Conservation (phyloP, 2,329 filamentous ascomycete genomes). For the Aspergillus candidus region DNA sequence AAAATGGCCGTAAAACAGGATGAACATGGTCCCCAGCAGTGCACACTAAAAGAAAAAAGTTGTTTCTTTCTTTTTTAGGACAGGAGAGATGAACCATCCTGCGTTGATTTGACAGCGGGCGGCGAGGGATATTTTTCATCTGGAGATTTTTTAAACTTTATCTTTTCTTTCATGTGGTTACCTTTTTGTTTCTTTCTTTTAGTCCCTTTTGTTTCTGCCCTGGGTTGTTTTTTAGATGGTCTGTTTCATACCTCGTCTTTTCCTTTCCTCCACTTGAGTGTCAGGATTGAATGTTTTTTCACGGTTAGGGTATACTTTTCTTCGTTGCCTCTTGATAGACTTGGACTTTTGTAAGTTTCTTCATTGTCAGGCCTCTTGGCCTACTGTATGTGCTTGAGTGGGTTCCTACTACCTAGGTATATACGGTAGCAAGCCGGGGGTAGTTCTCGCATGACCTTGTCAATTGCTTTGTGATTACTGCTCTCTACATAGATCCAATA, state of each 20-base stretch:
- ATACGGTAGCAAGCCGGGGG: no score
- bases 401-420: no score
- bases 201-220: slow-evolving; percentile 7
- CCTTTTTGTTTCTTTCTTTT: slow-evolving; percentile 16
- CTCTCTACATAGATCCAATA: no score
- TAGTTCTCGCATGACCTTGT: no score
- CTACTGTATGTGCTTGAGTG: no score
- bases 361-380: no score
- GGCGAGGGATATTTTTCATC: slow-evolving; percentile 2
- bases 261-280: slow-evolving; percentile 16
- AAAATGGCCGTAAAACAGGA: slow-evolving; percentile 3
- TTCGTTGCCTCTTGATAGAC: slow-evolving; percentile 5
- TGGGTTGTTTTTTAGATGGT: slow-evolving; percentile 16
- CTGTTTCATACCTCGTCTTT: slow-evolving; percentile 18
- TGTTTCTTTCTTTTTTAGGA: slow-evolving; percentile 5
- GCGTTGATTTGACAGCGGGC: slow-evolving; percentile 8
- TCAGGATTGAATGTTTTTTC: slow-evolving; percentile 15
- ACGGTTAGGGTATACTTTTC: background rate
- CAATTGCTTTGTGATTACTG: no score
- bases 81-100: slow-evolving; percentile 19
- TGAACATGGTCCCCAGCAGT: slow-evolving; percentile 2
- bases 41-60: slow-evolving; percentile 6
- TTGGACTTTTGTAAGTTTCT: background rate
- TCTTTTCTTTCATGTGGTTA: slow-evolving; percentile 18
- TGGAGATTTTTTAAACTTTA: slow-evolving; percentile 17